phyloP scores from a whole-genome alignment of 2,329 filamentous ascomycete genomes.

The Fusarium transvaalense region DNA sequence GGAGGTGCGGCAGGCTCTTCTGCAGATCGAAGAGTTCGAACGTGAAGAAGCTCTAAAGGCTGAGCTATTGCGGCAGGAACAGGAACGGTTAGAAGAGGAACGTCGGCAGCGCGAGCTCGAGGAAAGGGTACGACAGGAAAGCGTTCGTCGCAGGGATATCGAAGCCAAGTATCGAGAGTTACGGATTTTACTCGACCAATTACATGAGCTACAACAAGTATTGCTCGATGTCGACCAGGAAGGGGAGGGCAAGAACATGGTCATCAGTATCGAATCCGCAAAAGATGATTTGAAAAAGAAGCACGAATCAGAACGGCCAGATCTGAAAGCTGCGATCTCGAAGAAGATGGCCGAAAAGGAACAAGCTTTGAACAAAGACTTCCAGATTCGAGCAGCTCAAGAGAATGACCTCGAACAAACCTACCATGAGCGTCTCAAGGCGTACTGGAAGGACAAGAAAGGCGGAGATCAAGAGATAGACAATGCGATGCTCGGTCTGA shows the following conservation, averaged over 20 bases:
- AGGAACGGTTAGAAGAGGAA: constrained; percentile 54
- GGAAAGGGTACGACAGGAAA: constrained; percentile 57
- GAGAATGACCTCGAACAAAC: constrained; percentile 60
- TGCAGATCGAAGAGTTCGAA: constrained; percentile 63
- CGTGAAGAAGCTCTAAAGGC: constrained; percentile 59
- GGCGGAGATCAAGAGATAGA: constrained; percentile 51
- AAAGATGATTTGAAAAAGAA: constrained; percentile 51
- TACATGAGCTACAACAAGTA: constrained; percentile 60
- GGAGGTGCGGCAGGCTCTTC: constrained; percentile 56
- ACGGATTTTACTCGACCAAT: constrained; percentile 51
- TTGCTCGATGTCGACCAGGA: constrained; percentile 56
- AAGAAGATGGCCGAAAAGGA: constrained; percentile 53
- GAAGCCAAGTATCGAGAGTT: constrained; percentile 56
- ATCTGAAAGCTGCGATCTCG: constrained; percentile 45
- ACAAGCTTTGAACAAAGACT: constrained; percentile 56
- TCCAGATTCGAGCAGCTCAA: constrained; percentile 54
- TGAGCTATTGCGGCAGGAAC: constrained; percentile 56
- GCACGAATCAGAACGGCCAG: constrained; percentile 52
- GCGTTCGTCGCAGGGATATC: constrained; percentile 56
- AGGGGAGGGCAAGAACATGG: constrained; percentile 50
- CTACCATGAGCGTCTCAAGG: constrained; percentile 56
- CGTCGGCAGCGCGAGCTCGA: constrained; percentile 54
- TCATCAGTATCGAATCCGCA: constrained; percentile 39
- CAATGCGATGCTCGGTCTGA: constrained; percentile 53
- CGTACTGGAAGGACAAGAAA: constrained; percentile 55